Conservation (phyloP, 177 flowering plant genomes). For the Vitis hybrid region DNA sequence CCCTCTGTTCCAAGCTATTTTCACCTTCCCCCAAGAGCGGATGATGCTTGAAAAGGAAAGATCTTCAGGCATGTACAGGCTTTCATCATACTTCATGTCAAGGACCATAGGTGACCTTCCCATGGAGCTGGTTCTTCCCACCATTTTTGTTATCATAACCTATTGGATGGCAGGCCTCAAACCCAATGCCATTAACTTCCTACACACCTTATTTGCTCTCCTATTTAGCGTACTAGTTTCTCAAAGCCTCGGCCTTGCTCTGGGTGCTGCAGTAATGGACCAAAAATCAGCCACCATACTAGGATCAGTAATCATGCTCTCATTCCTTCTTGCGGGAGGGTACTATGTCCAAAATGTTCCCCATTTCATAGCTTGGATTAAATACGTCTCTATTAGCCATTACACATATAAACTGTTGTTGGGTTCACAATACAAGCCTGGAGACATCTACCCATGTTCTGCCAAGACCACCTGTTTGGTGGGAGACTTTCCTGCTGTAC, state of each 20-base stretch:
- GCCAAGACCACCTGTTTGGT: conserved; percentile 29
- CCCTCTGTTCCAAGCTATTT: conserved; percentile 63
- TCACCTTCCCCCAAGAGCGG: conserved; percentile 74
- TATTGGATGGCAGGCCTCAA: conserved; percentile 83
- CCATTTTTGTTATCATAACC: conserved; percentile 41
- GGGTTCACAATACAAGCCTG: conserved; percentile 43
- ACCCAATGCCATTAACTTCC: conserved; percentile 26
- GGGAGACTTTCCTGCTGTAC: conserved; percentile 41
- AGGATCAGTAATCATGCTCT: conserved; percentile 53
- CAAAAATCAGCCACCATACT: conserved; percentile 47
- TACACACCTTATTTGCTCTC: conserved; percentile 34
- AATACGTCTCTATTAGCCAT: conserved; percentile 48
- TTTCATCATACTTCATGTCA: conserved; percentile 73
- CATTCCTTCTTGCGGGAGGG: conserved; percentile 61
- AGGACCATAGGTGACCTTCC: conserved; percentile 60
- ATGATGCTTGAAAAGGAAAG: conserved; percentile 64
- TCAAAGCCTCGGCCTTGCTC: conserved; percentile 71
- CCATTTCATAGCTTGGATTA: conserved; percentile 60
- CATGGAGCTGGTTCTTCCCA: conserved; percentile 76
- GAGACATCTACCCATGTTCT: conserved; percentile 48
- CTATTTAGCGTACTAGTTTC: conserved; percentile 52
- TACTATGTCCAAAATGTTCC: conserved; percentile 68
- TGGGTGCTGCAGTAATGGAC: conserved; percentile 78
- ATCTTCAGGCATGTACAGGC: conserved; percentile 70
- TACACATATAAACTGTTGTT: conserved; percentile 60